These are phyloP conservation scores for Pseudonitzschia delicatissima DNA, from an alignment of 108 stramenopile species.

Conservation along the genomic window DNA sequence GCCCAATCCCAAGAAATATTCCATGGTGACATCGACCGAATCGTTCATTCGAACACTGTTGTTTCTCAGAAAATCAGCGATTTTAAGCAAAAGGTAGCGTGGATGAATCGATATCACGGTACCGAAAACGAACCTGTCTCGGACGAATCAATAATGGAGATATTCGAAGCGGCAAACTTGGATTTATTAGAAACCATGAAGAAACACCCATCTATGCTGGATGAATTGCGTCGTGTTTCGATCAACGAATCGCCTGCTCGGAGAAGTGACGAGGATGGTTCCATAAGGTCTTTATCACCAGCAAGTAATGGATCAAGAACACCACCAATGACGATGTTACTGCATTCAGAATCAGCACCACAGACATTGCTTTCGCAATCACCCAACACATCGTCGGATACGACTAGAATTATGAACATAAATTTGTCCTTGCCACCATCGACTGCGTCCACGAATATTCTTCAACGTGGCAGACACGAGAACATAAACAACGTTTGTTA, in stretches of 20 bases:
- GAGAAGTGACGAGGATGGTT: too few relatives aligned
- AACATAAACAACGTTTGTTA: too few relatives aligned
- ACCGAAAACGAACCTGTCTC: conserved; percentile 15
- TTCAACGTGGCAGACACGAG: too few relatives aligned
- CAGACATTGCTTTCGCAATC: too few relatives aligned
- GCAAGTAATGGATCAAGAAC: background rate
- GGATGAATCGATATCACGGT: background rate
- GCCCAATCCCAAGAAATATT: conserved; percentile 17
- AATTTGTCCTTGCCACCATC: too few relatives aligned
- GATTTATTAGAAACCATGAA: conserved; percentile 33
- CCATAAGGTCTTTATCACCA: background rate
- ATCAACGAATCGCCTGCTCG: too few relatives aligned
- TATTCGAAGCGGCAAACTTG: conserved; percentile 28
- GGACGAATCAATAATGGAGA: conserved; percentile 17
- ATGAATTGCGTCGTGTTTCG: conserved; percentile 17
- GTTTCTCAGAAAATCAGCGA: conserved; percentile 21
- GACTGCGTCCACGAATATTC: too few relatives aligned
- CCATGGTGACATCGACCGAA: conserved; percentile 22
- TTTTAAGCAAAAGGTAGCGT: conserved; percentile 5
- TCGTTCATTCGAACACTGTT: conserved; percentile 19
- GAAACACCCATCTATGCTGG: conserved; percentile 24
- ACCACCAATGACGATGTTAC: too few relatives aligned
- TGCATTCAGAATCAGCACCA: background rate
- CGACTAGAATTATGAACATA: too few relatives aligned
- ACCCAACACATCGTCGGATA: too few relatives aligned